phyloP scores from a whole-genome alignment of 75 land plant genomes.

The Gnetum montanum region DNA sequence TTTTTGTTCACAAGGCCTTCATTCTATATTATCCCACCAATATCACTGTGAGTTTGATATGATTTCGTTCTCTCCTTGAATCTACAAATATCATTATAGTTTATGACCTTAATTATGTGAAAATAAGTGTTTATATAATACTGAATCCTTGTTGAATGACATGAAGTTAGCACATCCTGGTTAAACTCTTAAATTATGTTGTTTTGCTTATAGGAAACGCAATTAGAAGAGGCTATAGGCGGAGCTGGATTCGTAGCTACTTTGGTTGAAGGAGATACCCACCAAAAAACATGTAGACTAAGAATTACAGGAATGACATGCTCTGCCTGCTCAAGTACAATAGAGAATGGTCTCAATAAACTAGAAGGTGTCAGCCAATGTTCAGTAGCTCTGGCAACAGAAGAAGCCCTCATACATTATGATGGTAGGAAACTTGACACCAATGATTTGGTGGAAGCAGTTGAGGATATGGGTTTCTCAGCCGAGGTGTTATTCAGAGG shows the following conservation, averaged over 20 bases:
- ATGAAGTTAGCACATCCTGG: neutral
- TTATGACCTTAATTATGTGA: neutral
- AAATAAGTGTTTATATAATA: neutral
- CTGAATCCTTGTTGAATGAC: neutral
- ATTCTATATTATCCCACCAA: slow-evolving; percentile 55
- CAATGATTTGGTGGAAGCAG: slow-evolving; percentile 14
- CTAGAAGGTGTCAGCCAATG: slow-evolving; percentile 44
- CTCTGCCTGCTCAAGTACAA: slow-evolving; percentile 56
- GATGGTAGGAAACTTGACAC: slow-evolving; percentile 34
- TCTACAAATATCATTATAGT: neutral
- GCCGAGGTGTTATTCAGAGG: slow-evolving; percentile 13
- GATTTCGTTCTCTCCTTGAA: neutral
- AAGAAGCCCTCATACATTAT: slow-evolving; percentile 61
- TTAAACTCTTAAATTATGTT: neutral
- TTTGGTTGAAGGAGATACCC: slow-evolving; percentile 21
- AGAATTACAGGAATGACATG: slow-evolving; percentile 69
- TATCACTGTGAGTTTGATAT: slow-evolving; percentile 44
- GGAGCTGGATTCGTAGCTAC: slow-evolving; percentile 64
- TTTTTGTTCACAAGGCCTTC: slow-evolving; percentile 36
- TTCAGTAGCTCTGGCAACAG: slow-evolving; percentile 59
- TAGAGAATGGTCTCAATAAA: slow-evolving; percentile 42
- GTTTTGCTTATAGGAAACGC: slow-evolving; percentile 35
- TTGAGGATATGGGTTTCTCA: slow-evolving; percentile 19
- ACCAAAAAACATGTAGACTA: slow-evolving; percentile 36
- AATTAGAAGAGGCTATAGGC: slow-evolving; percentile 51